phyloP scores from a whole-genome alignment of 805 yeast genomes.

The Tetrapisispora arboricola region DNA sequence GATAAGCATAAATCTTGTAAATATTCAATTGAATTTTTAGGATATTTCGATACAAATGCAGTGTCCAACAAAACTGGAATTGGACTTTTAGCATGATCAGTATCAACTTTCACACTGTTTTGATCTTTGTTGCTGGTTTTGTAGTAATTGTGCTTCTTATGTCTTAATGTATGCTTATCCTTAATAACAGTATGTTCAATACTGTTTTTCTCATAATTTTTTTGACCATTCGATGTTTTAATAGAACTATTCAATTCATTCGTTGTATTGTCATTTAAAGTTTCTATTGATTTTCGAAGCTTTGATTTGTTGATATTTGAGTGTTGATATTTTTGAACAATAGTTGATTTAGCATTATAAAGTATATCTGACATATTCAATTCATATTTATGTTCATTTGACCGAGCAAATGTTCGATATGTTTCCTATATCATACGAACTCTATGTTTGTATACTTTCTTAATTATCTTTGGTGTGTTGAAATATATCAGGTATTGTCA shows the following conservation, averaged over 20 bases:
- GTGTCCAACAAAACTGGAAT: slow-evolving; percentile 7
- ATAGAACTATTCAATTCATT: not conserved
- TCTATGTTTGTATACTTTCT: too few relatives aligned
- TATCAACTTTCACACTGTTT: too few relatives aligned
- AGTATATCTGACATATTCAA: slow-evolving; percentile 16
- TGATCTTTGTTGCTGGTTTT: too few relatives aligned
- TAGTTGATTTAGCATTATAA: slow-evolving; percentile 24
- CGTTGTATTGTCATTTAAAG: too few relatives aligned
- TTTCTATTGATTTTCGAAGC: not conserved
- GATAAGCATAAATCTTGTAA: slow-evolving; percentile 20
- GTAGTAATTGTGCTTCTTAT: too few relatives aligned
- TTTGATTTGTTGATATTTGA: slow-evolving; percentile 2
- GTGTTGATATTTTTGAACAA: slow-evolving; percentile 21
- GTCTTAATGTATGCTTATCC: too few relatives aligned
- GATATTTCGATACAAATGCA: slow-evolving; percentile 12
- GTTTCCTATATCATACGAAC: too few relatives aligned
- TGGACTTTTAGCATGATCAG: too few relatives aligned
- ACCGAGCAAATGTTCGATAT: too few relatives aligned
- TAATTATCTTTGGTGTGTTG: not conserved
- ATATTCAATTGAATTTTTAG: slow-evolving; percentile 18
- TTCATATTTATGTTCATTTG: not conserved
- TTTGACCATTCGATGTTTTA: not conserved
- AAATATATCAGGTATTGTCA: too few relatives aligned
- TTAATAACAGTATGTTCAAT: not conserved
- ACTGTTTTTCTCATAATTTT: not conserved